Percentiles rank a stretch among this genome's conserved stretches.
These are phyloP conservation scores for Asterochloris sp. DNA, from an alignment of 139 green algal species.

Conservation along the genomic window DNA sequence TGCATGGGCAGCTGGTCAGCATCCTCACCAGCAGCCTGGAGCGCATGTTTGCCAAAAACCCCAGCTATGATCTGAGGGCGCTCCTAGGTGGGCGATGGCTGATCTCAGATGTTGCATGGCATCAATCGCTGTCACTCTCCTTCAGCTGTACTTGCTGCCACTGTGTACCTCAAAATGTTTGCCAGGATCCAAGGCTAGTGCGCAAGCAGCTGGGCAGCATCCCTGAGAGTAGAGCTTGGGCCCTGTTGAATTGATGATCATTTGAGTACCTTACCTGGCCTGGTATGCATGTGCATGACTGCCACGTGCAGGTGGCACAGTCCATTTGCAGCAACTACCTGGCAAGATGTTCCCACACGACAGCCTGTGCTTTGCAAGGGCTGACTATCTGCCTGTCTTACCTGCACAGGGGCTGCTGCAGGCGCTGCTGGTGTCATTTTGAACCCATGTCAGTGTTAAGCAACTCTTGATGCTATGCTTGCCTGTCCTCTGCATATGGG, in stretches of 20 bases:
- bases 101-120: neutral
- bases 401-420: neutral
- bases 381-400: too few relatives aligned
- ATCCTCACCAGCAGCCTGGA: constrained; percentile 63
- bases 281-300: too few relatives aligned
- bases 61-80: constrained; percentile 63
- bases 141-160: neutral
- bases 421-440: neutral
- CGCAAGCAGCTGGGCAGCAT: too few relatives aligned
- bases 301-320: too few relatives aligned
- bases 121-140: neutral
- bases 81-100: constrained; percentile 38
- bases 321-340: too few relatives aligned
- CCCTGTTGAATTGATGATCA: too few relatives aligned
- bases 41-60: constrained; percentile 49
- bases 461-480: neutral
- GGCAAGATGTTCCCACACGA: too few relatives aligned
- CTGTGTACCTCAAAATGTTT: neutral
- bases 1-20: constrained; percentile 29
- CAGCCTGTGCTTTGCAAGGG: too few relatives aligned
- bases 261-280: too few relatives aligned
- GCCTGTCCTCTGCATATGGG: neutral
- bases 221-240: too few relatives aligned
- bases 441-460: neutral
- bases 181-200: too few relatives aligned